phyloP scores from a whole-genome alignment of 768 basidiomycete genomes.

The Pisolithus microcarpus region DNA sequence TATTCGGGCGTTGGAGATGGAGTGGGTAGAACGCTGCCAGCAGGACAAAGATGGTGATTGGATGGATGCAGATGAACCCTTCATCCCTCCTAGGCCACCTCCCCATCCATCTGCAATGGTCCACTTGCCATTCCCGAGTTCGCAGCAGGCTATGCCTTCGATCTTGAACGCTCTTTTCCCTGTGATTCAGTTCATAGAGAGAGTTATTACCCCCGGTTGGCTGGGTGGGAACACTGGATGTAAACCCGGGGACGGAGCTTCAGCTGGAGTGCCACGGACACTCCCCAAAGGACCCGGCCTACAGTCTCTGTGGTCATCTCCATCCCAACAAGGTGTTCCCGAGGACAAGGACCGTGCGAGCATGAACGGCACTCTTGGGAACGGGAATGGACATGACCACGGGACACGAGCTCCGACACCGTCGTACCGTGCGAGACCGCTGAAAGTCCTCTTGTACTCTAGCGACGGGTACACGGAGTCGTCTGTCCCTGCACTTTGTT shows the following conservation, averaged over 20 bases:
- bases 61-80: conserved; percentile 10
- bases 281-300: conserved; percentile 6
- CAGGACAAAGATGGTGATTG: conserved; percentile 12
- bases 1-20: conserved; percentile 52
- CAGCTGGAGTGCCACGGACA: conserved; percentile 2
- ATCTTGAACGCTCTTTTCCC: conserved; percentile 56
- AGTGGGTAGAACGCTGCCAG: conserved; percentile 49
- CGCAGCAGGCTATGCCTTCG: conserved; percentile 45
- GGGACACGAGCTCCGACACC: conserved; percentile 19
- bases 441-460: conserved; percentile 74
- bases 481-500: conserved; percentile 75
- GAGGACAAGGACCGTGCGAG: not conserved
- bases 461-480: conserved; percentile 93
- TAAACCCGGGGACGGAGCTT: not conserved
- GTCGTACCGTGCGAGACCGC: conserved; percentile 44
- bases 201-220: conserved; percentile 45
- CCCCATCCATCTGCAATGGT: conserved; percentile 66
- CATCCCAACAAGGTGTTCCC: conserved; percentile 5
- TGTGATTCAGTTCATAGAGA: conserved; percentile 62
- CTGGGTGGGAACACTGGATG: conserved; percentile 8
- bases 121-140: conserved; percentile 70
- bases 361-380: conserved; percentile 12
- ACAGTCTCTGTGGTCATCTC: conserved; percentile 14
- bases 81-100: conserved; percentile 54
- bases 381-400: not conserved